Conservation (phyloP, 768 basidiomycete genomes). For the Collybia sp. region DNA sequence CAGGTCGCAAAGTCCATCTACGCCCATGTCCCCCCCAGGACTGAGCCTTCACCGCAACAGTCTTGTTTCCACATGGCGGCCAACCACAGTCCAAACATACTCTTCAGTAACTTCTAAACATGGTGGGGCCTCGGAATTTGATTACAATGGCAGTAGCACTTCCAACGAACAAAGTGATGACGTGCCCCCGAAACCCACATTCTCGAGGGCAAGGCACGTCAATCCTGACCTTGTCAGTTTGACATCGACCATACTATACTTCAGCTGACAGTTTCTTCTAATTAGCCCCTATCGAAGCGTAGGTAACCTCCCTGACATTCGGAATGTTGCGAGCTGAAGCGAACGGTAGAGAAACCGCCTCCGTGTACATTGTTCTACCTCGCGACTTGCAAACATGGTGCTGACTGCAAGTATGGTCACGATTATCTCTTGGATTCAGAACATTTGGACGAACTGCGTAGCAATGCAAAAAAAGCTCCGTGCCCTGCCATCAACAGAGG, state of each 20-base stretch:
- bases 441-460: conserved; percentile 46
- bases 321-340: conserved; percentile 12
- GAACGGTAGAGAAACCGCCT: conserved; percentile 48
- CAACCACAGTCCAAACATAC: conserved; percentile 29
- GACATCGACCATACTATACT: conserved; percentile 3
- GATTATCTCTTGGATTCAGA: conserved; percentile 54
- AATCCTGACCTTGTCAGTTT: conserved; percentile 48
- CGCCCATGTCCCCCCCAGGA: conserved; percentile 8
- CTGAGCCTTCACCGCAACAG: conserved; percentile 11
- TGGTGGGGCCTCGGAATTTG: conserved; percentile 30
- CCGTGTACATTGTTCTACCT: conserved; percentile 68
- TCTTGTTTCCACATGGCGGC: conserved; percentile 4
- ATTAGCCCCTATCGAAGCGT: conserved; percentile 60
- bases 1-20: neutral
- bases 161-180: conserved; percentile 44
- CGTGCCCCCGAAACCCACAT: conserved; percentile 24
- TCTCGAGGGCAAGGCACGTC: conserved; percentile 35
- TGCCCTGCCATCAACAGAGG: conserved; percentile 59
- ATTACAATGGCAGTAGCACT: conserved; percentile 31
- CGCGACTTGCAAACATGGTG: conserved; percentile 53
- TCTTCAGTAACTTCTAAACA: conserved; percentile 36
- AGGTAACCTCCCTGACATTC: conserved; percentile 19
- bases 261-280: neutral
- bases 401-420: conserved; percentile 56
- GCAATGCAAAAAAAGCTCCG: conserved; percentile 57